Conservation (phyloP, 495 filamentous ascomycete species). For the Tuber indicum region DNA sequence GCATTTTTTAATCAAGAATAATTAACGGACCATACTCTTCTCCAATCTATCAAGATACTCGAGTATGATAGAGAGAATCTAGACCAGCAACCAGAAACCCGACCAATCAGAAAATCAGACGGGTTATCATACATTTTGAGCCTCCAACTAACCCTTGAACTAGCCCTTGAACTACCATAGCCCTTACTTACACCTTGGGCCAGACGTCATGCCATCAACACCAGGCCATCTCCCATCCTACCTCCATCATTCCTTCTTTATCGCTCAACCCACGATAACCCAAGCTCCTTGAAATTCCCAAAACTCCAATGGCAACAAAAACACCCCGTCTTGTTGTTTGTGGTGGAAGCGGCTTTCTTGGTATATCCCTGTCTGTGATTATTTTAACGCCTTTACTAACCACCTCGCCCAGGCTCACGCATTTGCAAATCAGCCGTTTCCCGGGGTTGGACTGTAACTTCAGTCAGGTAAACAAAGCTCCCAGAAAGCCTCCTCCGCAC, state of each 20-base stretch:
- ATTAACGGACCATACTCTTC: neutral
- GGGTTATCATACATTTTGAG: neutral
- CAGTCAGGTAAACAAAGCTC: constrained; percentile 59
- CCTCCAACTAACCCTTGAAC: neutral
- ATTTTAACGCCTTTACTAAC: constrained; percentile 14
- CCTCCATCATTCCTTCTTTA: neutral
- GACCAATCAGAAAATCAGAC: neutral
- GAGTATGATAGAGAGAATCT: neutral
- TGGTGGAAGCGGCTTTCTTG: constrained; percentile 90
- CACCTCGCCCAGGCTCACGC: constrained; percentile 54
- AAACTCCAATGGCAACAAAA: constrained; percentile 23
- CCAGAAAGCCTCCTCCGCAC: neutral
- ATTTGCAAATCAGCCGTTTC: constrained; percentile 83
- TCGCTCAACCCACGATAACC: neutral
- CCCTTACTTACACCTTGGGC: neutral
- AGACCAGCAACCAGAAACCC: neutral
- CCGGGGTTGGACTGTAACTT: constrained; percentile 81
- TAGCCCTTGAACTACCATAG: neutral
- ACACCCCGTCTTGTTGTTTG: constrained; percentile 64
- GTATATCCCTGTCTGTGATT: constrained; percentile 43
- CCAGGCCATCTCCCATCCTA: neutral
- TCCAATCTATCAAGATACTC: neutral
- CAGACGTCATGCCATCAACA: neutral
- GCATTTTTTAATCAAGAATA: neutral
- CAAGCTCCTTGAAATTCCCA: neutral